These are phyloP conservation scores for Pleurotus platypus DNA, from an alignment of 768 basidiomycete species.

Conservation along the genomic window DNA sequence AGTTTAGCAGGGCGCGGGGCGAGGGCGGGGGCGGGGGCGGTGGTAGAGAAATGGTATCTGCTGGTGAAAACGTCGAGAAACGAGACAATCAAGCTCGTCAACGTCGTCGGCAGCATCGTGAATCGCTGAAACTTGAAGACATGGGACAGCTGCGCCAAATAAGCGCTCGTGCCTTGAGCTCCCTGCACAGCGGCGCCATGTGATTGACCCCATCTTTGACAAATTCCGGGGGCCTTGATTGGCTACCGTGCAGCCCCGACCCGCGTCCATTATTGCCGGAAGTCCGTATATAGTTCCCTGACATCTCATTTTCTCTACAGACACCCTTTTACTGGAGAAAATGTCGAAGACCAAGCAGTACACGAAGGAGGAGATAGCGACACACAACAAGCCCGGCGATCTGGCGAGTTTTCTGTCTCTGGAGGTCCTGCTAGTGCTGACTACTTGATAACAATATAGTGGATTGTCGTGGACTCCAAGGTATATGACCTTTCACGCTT, in stretches of 20 bases:
- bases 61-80: constrained; percentile 29
- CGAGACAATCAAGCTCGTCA: constrained; percentile 46
- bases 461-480: constrained; percentile 42
- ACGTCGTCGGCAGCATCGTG: constrained; percentile 40
- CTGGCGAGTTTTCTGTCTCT: neutral
- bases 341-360: constrained; percentile 4
- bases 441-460: neutral
- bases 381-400: constrained; percentile 7
- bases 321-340: neutral
- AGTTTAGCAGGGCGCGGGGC: constrained; percentile 18
- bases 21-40: constrained; percentile 8
- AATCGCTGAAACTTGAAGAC: too few relatives aligned
- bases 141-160: too few relatives aligned
- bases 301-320: neutral
- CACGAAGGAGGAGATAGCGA: constrained; percentile 6
- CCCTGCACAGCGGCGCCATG: constrained; percentile 11
- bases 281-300: neutral
- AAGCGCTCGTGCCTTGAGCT: too few relatives aligned
- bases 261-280: neutral
- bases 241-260: neutral
- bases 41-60: constrained; percentile 8
- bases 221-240: neutral
- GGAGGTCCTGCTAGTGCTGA: neutral
- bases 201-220: neutral
- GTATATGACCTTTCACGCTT: constrained; percentile 75